Percentiles rank a stretch among this genome's conserved stretches.
Evolutionary conservation across 495 filamentous ascomycete genomes (phyloP).

Genomic region (Penicillium antarcticum): DNA sequence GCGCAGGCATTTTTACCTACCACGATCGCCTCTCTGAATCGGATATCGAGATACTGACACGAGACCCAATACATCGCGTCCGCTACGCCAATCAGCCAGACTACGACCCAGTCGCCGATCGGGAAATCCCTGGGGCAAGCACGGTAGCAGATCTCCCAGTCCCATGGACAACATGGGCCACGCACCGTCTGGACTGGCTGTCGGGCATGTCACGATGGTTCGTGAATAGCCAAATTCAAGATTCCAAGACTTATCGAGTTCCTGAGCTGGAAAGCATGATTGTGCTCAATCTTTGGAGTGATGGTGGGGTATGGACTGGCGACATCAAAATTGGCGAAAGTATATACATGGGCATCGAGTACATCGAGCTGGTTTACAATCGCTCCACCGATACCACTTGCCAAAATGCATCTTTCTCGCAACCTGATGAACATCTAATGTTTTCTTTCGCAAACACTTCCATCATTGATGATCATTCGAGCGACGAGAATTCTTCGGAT

Average conservation of each 20-base stretch:
- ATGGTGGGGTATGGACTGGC: constrained; percentile 70
- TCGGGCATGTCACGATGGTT: constrained; percentile 61
- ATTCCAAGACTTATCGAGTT: constrained; percentile 59
- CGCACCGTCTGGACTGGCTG: constrained; percentile 71
- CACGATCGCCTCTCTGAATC: constrained; percentile 61
- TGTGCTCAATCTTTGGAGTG: constrained; percentile 73
- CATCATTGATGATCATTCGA: background rate
- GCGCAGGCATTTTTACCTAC: constrained; percentile 72
- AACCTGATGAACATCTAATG: constrained; percentile 14
- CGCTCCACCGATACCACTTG: constrained; percentile 15
- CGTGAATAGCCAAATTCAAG: constrained; percentile 54
- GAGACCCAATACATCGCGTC: constrained; percentile 50
- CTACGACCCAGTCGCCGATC: constrained; percentile 34
- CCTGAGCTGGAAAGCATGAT: constrained; percentile 58
- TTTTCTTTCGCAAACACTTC: background rate
- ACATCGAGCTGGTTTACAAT: constrained; percentile 73
- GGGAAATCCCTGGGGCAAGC: constrained; percentile 34
- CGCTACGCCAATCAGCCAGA: constrained; percentile 77
- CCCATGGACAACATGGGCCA: constrained; percentile 65
- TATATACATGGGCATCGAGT: constrained; percentile 68
- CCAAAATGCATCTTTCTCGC: constrained; percentile 1
- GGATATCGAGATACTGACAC: constrained; percentile 73
- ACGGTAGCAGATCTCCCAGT: constrained; percentile 28
- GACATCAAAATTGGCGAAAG: constrained; percentile 59
- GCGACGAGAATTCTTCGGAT: background rate